Conservation (phyloP, 169 alveolate species). For the Eimeria sp. region DNA sequence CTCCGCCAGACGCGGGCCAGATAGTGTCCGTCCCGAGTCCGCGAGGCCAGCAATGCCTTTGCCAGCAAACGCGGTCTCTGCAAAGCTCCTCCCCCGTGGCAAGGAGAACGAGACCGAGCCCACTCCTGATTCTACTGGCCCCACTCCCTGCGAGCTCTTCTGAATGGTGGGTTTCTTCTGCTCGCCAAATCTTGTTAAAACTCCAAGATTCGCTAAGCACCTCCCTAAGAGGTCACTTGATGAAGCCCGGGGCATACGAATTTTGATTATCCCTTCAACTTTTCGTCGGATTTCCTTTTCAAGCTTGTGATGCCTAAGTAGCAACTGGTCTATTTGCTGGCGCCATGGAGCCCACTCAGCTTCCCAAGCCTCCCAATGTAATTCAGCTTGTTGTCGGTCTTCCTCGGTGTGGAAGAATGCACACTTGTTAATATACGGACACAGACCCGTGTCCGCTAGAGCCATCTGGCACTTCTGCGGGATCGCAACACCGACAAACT, state of each 20-base stretch:
- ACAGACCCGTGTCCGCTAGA: constrained; percentile 33
- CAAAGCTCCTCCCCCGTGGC: not conserved
- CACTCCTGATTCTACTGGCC: not conserved
- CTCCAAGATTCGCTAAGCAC: constrained; percentile 20
- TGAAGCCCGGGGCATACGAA: constrained; percentile 68
- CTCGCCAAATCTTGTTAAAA: not conserved
- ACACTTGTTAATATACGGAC: constrained; percentile 75
- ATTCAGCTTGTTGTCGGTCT: constrained; percentile 58
- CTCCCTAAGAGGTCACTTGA: constrained; percentile 9
- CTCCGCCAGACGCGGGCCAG: not conserved
- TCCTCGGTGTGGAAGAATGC: constrained; percentile 72
- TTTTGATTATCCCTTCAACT: constrained; percentile 73
- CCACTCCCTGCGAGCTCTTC: constrained; percentile 41
- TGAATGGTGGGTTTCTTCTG: not conserved
- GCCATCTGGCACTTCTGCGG: constrained; percentile 68
- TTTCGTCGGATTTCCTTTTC: constrained; percentile 69
- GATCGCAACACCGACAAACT: not conserved
- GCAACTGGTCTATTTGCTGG: constrained; percentile 66
- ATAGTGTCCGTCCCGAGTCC: not conserved
- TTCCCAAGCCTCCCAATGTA: constrained; percentile 68
- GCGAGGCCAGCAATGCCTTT: constrained; percentile 3
- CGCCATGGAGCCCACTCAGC: constrained; percentile 75
- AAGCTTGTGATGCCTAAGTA: constrained; percentile 47
- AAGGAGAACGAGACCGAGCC: constrained; percentile 7
- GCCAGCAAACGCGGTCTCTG: not conserved